A percentile compares a stretch with the other conserved stretches of the same genome.
phyloP scores from a whole-genome alignment of 768 basidiomycete genomes.

The Pholiota microspora region DNA sequence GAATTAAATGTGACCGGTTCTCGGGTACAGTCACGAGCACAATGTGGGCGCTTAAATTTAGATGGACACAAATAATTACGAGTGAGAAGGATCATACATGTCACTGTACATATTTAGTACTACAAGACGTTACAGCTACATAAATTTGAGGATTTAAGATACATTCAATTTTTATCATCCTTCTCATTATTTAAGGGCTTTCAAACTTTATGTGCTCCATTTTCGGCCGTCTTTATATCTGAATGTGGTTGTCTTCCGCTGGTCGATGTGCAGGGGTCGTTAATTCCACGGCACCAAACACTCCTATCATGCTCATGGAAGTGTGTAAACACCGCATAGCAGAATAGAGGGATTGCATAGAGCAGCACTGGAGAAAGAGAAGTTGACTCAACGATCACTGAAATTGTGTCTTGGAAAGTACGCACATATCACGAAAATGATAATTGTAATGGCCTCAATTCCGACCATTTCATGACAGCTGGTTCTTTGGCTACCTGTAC shows the following conservation, averaged over 20 bases:
- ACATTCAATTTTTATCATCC: too few relatives aligned
- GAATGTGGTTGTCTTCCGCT: not conserved
- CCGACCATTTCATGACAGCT: not conserved
- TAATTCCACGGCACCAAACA: not conserved
- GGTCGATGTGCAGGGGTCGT: not conserved
- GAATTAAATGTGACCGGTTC: too few relatives aligned
- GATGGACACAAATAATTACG: too few relatives aligned
- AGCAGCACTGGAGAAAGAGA: not conserved
- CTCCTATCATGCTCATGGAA: not conserved
- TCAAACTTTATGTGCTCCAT: not conserved
- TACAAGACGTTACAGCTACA: too few relatives aligned
- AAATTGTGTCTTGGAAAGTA: not conserved
- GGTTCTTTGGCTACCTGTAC: not conserved
- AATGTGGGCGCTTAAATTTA: too few relatives aligned
- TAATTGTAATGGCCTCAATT: not conserved
- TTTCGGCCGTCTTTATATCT: not conserved
- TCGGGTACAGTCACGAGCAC: too few relatives aligned
- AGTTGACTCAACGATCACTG: not conserved
- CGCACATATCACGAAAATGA: not conserved
- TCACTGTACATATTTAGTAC: too few relatives aligned
- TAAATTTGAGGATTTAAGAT: too few relatives aligned
- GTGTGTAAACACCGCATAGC: not conserved
- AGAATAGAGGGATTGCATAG: not conserved
- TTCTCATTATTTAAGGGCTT: too few relatives aligned
- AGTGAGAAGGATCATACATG: too few relatives aligned